These are phyloP conservation scores for Cladosporium austrohemisphaericum DNA, from an alignment of 2,329 filamentous ascomycete species.

Conservation along the genomic window DNA sequence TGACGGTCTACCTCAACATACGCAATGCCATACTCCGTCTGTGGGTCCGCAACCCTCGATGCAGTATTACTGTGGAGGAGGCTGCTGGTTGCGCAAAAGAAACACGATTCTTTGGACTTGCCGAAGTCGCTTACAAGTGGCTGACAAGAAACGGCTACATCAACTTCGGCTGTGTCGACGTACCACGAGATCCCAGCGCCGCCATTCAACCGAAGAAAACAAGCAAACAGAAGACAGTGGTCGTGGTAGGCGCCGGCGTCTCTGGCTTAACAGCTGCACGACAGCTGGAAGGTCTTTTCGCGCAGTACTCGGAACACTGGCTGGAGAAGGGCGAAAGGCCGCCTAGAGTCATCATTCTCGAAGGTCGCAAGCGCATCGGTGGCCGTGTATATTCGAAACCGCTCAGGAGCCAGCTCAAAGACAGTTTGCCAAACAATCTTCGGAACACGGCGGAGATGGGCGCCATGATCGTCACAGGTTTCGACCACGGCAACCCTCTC, in stretches of 20 bases:
- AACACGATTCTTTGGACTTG: constrained; percentile 80
- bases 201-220: constrained; percentile 36
- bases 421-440: constrained; percentile 51
- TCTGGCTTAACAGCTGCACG: constrained; percentile 87
- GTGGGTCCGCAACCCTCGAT: constrained; percentile 82
- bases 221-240: constrained; percentile 66
- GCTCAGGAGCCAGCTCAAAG: constrained; percentile 56
- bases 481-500: constrained; percentile 89
- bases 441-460: constrained; percentile 90
- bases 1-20: constrained; percentile 94
- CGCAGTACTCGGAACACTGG: constrained; percentile 70
- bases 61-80: constrained; percentile 76
- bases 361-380: constrained; percentile 82
- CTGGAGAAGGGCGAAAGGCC: constrained; percentile 61
- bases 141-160: constrained; percentile 87
- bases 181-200: constrained; percentile 43
- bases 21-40: constrained; percentile 88
- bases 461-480: constrained; percentile 96
- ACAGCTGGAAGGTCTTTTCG: constrained; percentile 81
- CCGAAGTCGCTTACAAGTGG: constrained; percentile 89
- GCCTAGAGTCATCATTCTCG: constrained; percentile 74
- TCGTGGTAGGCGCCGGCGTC: constrained; percentile 90
- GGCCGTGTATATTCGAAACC: constrained; percentile 89
- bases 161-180: constrained; percentile 87
- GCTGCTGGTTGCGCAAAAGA: constrained; percentile 89